Conservation (phyloP, 2,329 filamentous ascomycete species). For the Dichotomopilus funicola region DNA sequence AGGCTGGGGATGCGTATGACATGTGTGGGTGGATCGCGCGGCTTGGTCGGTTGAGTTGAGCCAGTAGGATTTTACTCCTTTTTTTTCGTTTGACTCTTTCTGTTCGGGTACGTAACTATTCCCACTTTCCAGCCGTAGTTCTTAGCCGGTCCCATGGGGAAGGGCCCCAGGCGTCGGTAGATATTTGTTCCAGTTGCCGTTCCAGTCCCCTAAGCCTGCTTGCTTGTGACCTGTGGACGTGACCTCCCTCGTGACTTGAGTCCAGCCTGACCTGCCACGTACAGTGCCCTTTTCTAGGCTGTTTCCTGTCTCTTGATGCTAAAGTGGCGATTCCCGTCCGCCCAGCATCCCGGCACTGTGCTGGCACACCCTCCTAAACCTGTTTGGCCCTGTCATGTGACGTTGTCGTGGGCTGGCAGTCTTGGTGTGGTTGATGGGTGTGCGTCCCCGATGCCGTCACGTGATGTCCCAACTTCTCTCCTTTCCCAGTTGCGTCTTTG, state of each 20-base stretch:
- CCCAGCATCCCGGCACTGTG: background rate
- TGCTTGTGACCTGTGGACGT: background rate
- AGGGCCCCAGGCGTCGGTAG: background rate
- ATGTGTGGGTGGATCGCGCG: background rate
- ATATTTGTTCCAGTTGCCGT: background rate
- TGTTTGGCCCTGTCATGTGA: constrained; percentile 27
- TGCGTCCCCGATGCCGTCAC: constrained; percentile 14
- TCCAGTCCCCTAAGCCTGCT: background rate
- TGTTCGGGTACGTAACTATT: no score
- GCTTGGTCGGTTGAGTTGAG: background rate
- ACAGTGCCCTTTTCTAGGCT: background rate
- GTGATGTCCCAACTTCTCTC: constrained; percentile 12
- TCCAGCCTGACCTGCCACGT: background rate
- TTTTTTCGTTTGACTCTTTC: background rate
- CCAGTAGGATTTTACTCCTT: constrained; percentile 10
- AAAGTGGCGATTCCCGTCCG: background rate
- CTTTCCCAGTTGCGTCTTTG: background rate
- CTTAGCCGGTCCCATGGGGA: no score
- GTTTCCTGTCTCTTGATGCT: background rate
- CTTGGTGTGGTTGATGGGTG: no score
- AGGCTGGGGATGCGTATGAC: constrained; percentile 2
- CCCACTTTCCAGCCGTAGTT: no score
- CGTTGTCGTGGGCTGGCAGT: constrained; percentile 16
- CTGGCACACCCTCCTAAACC: background rate
- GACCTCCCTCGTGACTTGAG: background rate